Percentiles rank a stretch among this genome's conserved stretches.
These are phyloP conservation scores for Striga asiatica DNA, from an alignment of 257 asterid genomes.

Conservation along the genomic window DNA sequence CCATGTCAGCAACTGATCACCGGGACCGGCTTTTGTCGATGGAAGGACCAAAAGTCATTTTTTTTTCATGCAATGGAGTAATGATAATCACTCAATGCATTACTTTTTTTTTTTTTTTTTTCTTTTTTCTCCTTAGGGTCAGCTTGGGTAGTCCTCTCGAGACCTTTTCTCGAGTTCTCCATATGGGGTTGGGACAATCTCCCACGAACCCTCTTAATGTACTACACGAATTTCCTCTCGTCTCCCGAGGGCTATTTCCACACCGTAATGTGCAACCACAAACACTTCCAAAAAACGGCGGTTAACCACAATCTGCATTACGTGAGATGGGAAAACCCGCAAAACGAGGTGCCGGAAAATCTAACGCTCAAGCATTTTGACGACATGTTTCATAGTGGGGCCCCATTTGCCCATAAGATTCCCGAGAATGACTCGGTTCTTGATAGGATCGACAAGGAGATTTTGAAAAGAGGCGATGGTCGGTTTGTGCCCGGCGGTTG, in stretches of 20 bases:
- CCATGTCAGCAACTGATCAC: no score
- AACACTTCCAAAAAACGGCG: constrained; percentile 83
- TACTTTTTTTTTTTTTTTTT: no score
- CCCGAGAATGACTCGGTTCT: constrained; percentile 45
- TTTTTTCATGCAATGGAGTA: no score
- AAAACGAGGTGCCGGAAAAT: constrained; percentile 46
- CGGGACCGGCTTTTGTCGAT: no score
- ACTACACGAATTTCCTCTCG: constrained; percentile 84
- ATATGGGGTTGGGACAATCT: constrained; percentile 99
- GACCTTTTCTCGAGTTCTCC: constrained; percentile 87
- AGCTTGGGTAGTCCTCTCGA: constrained; percentile 59
- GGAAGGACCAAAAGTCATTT: no score
- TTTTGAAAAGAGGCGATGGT: constrained; percentile 31
- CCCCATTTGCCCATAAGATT: constrained; percentile 63
- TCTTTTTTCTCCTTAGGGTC: constrained; percentile 43
- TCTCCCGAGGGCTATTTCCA: constrained; percentile 88
- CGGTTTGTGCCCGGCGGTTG: constrained; percentile 65
- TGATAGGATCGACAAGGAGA: constrained; percentile 46
- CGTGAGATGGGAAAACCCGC: constrained; percentile 70
- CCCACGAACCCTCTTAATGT: constrained; percentile 89
- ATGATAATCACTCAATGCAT: no score
- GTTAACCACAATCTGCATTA: constrained; percentile 83
- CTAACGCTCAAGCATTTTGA: constrained; percentile 44
- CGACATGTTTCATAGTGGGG: constrained; percentile 72
- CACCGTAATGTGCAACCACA: constrained; percentile 77